Base-by-base conservation (phyloP, 2,329 filamentous ascomycete species). In the Fusarium sp. region DNA sequence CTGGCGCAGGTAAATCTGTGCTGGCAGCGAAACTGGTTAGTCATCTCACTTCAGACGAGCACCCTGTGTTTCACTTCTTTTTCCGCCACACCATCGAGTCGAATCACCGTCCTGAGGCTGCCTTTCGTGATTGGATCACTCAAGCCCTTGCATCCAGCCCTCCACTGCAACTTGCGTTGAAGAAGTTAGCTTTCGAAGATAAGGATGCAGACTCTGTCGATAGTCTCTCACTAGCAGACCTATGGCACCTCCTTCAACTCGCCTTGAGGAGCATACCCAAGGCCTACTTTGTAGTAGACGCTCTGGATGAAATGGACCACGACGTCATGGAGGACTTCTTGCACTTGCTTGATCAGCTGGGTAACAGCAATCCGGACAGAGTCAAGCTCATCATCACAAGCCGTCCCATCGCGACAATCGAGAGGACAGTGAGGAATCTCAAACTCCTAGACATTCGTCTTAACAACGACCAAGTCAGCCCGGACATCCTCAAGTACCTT, bases 241-340 rank as follows among this genome's bases (percentile, higher is more conserved):
- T 83, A 6, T 81, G 79, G 78, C 64, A 70, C 7, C 52, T 76
- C 34, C 63, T 81, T 7, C 57, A 71, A 8, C 66, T 68, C 29
- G 75, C 76, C 0, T 52, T 79, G 11, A 47, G 47, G 4, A 37
- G 48, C 7, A 64, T 76, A 22, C 71, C 61, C 42, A 72, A 57
- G 6, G 80, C 77, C 0, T 84, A 80, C 53, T 81, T 79, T 34
- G 75, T 85, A 3, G 76, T 77, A 0, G 83, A 85, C 63, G 83
- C 82, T 1, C 74, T 85, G 4, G 84, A 86, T 61, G 83, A 86
- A 70, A 84, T 85, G 79, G 80, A 83, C 42, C 41, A 71, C n/a
- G 79, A 74, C 0, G 72, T 81, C 18, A 14, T 57, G 7, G 40
- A 63, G 0, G 1, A 16, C 1, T 82, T 84, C 30, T 61, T 84